Base-by-base conservation (phyloP, 495 filamentous ascomycete genomes). In the Neurospora intermedia region DNA sequence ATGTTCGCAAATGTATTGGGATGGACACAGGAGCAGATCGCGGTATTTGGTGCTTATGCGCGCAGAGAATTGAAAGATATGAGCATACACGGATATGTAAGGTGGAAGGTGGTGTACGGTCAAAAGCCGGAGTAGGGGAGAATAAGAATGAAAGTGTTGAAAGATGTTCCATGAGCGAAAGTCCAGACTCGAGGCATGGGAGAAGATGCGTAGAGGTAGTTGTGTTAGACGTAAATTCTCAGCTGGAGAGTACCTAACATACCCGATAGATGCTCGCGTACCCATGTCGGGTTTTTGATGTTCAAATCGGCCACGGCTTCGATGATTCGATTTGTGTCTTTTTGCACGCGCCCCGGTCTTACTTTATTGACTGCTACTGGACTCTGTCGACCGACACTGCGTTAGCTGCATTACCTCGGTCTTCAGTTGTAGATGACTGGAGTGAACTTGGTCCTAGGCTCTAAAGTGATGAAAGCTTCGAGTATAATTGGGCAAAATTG, bases 1-100 rank as follows among this genome's bases (percentile, higher is more conserved):
- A 72, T 84, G 9, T 89, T 90, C 75, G 88, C 85, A 1, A 84
- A 84, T 41, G 81, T 86, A 16, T 82, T 87, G 15, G 85, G 86
- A 1, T 90, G 88, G 87, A 83, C 66, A 27, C 77, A 66, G 39
- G 82, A 85, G 39, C 82, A 91, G 76, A 85, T 89, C 35, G 81
- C 88, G 75, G 83, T 84, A 6, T 80, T 90, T 69, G 80, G 89
- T 7, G 85, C 84, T 23, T 82, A 88, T 18, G 83, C 90, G 11
- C 83, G 87, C 70, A 83, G 83, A 35, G 89, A 88, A 69, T 70
- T 91, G 38, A 82, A 81, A 71, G 84, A 89, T 75, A 78, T 83
- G n/a, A 82, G 76, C 6, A 77, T 86, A 20, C 88, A 91, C 79
- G 46, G 46, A 23, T 54, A 54, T 54, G 20, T 23, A 11, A 23